Percentiles rank a stretch among this genome's conserved stretches.
phyloP scores from a whole-genome alignment of 1,139 yeast genomes.

The Suhomyces ambrosiae region DNA sequence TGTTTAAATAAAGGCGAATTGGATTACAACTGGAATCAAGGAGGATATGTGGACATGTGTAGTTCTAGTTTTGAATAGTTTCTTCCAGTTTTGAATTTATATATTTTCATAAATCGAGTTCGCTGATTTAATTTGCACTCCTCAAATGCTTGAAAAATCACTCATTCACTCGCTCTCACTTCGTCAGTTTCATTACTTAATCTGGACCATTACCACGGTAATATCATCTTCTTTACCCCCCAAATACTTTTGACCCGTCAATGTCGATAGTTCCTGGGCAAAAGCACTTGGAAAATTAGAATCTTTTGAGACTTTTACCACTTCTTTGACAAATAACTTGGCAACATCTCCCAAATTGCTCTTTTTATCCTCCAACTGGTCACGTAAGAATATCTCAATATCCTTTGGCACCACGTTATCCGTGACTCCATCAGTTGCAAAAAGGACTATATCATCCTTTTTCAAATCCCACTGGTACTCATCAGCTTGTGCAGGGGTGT shows the following conservation, averaged over 20 bases:
- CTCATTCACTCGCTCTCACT: too few species aligned
- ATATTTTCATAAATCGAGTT: too few species aligned
- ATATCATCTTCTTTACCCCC: constrained; percentile 98
- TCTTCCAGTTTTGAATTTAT: too few species aligned
- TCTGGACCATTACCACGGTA: constrained; percentile 73
- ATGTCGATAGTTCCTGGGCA: constrained; percentile 72
- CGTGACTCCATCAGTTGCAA: constrained; percentile 92
- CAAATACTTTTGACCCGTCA: constrained; percentile 69
- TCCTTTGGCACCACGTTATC: constrained; percentile 82
- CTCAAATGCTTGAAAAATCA: too few species aligned
- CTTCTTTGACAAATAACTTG: constrained; percentile 63
- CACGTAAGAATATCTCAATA: constrained; percentile 61
- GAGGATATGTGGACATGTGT: too few species aligned
- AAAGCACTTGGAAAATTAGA: constrained; percentile 80
- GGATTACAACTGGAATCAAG: too few species aligned
- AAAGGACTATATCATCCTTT: constrained; percentile 72
- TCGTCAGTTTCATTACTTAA: too few species aligned
- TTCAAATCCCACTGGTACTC: constrained; percentile 52
- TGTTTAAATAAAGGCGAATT: too few species aligned
- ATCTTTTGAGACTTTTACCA: constrained; percentile 71
- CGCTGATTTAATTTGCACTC: too few species aligned
- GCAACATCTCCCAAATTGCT: constrained; percentile 44
- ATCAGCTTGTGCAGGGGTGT: constrained; percentile 55
- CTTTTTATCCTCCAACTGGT: constrained; percentile 29
- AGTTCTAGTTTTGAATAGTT: too few species aligned